Evolutionary conservation across 257 asterid species (phyloP), one percentile per base, ranked within the genome.

Genomic region (Leonotis leonurus): DNA sequence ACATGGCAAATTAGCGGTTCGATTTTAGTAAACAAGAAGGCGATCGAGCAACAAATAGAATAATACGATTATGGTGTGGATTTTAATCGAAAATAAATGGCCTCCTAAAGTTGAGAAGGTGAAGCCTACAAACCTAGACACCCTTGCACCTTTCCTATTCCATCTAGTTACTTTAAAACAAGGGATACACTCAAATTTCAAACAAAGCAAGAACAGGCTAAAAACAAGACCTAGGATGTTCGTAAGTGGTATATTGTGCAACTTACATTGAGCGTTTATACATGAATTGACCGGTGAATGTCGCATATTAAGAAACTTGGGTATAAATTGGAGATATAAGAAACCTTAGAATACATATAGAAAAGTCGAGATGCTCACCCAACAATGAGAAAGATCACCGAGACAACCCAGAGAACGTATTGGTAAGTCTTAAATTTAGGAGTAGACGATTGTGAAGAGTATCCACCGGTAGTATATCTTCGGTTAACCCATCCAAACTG

Each of bases 401-500:
- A 83, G 39, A 83, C 60, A 69, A 84, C 71, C 89, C 88, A 82
- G 16, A 87, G 84, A 40, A 87, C 68, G 45, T 65, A 76, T 61
- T 87, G 97, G 74, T 87, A 89, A 1, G 68, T 40, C 83, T 84
- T 89, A 70, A 80, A 89, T 69, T 85, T 89, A 1, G 78, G 77
- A 26, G 60, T 69, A 25, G 70, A 68, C 4, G 75, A 52, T 30
- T 66, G 55, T 27, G 88, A 54, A 45, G 81, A 60, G 73, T 78
- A 41, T 59, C 70, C 78, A n/a, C 61, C 63, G 17, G 75, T 57
- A 35, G 78, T 79, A 54, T 84, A 78, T 73, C 77, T 83, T 76
- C 80, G 94, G 61, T 68, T 81, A 55, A 81, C 81, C 97, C 97
- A 89, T 59, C 86, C 86, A 76, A 77, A 84, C 24, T 89, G 97